A percentile compares a stretch with the other conserved stretches of the same genome.
These are phyloP conservation scores for Exophiala sp. DNA, from an alignment of 2,329 filamentous ascomycete genomes.

Conservation along the genomic window DNA sequence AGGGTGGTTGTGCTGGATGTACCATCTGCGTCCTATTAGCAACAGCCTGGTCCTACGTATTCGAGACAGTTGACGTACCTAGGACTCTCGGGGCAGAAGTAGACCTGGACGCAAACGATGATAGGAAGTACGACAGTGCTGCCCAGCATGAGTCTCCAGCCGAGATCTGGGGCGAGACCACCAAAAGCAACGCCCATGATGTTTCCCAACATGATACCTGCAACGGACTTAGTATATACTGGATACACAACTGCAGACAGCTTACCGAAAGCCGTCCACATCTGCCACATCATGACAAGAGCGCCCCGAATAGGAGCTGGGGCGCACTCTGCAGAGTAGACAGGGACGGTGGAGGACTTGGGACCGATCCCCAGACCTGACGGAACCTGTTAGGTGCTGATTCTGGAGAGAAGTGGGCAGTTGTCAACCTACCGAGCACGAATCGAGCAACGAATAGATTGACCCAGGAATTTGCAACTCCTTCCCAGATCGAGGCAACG, in stretches of 20 bases:
- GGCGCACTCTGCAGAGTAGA: constrained; percentile 48
- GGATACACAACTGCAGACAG: not conserved
- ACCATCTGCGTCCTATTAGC: constrained; percentile 19
- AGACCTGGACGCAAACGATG: constrained; percentile 59
- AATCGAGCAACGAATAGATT: constrained; percentile 43
- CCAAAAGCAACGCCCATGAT: constrained; percentile 49
- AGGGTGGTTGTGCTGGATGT: constrained; percentile 48
- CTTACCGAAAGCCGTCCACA: constrained; percentile 44
- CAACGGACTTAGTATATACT: not conserved
- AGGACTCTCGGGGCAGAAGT: constrained; percentile 58
- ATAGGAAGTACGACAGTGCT: constrained; percentile 62
- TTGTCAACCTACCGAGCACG: constrained; percentile 29
- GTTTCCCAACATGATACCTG: constrained; percentile 44
- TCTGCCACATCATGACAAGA: constrained; percentile 53
- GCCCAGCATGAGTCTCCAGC: constrained; percentile 68
- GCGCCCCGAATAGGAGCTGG: constrained; percentile 50
- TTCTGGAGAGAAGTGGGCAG: not conserved
- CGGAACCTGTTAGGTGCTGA: not conserved
- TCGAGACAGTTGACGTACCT: constrained; percentile 35
- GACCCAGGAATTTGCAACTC: constrained; percentile 40
- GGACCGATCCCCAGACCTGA: constrained; percentile 41
- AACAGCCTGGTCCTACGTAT: not conserved
- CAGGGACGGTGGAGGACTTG: constrained; percentile 45
- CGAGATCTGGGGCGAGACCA: constrained; percentile 45
- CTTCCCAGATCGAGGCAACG: constrained; percentile 43